Percentiles rank a stretch among this genome's conserved stretches.
phyloP scores from a whole-genome alignment of 75 land plant species.

The Adiantum capillusveneris region DNA sequence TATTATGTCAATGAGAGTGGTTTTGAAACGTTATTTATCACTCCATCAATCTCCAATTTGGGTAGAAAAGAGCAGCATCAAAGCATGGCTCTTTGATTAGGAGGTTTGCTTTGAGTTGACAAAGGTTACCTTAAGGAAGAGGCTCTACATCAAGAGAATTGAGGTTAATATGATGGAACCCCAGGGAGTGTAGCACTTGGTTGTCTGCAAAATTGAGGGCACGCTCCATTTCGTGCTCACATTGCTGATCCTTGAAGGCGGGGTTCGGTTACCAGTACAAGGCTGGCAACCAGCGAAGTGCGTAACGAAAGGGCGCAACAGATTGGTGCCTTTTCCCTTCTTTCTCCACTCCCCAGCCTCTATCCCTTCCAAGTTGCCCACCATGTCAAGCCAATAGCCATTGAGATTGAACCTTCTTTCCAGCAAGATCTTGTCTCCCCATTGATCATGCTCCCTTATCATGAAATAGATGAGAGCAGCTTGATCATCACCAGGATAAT shows the following conservation, averaged over 20 bases:
- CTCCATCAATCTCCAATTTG: too few relatives aligned
- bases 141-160: background rate
- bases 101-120: too few relatives aligned
- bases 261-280: slow-evolving; percentile 12
- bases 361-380: slow-evolving; percentile 2
- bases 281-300: slow-evolving; percentile 16
- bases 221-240: slow-evolving; percentile 13
- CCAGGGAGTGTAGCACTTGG: slow-evolving; percentile 13
- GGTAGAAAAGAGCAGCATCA: too few relatives aligned
- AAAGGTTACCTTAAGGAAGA: too few relatives aligned
- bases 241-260: slow-evolving; percentile 6
- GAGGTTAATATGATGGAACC: slow-evolving; percentile 9
- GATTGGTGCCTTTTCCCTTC: background rate
- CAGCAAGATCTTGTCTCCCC: slow-evolving; percentile 2
- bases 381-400: slow-evolving; percentile 12
- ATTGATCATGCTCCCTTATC: background rate
- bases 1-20: too few relatives aligned
- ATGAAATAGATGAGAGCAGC: slow-evolving; percentile 8
- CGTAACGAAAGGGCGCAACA: slow-evolving; percentile 14
- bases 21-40: too few relatives aligned
- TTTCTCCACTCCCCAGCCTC: too few relatives aligned
- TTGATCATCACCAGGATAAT: slow-evolving; percentile 25
- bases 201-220: slow-evolving; percentile 19
- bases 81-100: too few relatives aligned
- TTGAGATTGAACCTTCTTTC: slow-evolving; percentile 4